These are phyloP conservation scores for Microdochium paspali DNA, from an alignment of 2,329 filamentous ascomycete species.

Conservation along the genomic window DNA sequence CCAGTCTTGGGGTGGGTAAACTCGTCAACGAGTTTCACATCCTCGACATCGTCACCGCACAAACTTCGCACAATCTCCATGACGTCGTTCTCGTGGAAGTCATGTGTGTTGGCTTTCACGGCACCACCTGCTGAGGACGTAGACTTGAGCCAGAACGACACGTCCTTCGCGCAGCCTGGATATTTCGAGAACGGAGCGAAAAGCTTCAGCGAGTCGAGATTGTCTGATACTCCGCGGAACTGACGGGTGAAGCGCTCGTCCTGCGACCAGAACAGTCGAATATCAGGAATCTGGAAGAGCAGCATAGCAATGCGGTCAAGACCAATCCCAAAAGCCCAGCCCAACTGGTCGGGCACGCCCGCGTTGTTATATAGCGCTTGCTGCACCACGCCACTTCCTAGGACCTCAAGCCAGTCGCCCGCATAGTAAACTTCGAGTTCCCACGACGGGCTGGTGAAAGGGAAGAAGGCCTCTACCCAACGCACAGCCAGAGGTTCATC, in stretches of 20 bases:
- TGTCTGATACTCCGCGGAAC: conserved; percentile 56
- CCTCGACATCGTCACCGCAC: conserved; percentile 77
- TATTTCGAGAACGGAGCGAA: conserved; percentile 89
- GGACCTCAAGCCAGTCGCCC: conserved; percentile 89
- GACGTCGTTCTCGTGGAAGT: conserved; percentile 89
- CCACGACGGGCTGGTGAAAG: conserved; percentile 92
- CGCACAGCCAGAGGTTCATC: conserved; percentile 74
- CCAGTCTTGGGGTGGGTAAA: conserved; percentile 84
- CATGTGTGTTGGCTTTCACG: conserved; percentile 24
- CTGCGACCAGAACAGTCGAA: conserved; percentile 88
- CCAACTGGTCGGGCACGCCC: conserved; percentile 63
- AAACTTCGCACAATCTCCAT: conserved; percentile 89
- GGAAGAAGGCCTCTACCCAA: conserved; percentile 97
- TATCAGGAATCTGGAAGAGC: conserved; percentile 91
- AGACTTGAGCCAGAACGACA: conserved; percentile 78
- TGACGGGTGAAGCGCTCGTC: conserved; percentile 81
- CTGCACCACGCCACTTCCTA: conserved; percentile 85
- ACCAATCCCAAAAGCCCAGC: conserved; percentile 94
- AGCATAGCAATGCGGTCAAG: conserved; percentile 96
- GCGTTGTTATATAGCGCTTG: conserved; percentile 75
- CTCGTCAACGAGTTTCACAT: conserved; percentile 74
- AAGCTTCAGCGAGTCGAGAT: conserved; percentile 39
- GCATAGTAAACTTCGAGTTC: conserved; percentile 94
- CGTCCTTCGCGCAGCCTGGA: conserved; percentile 82
- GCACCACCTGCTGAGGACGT: conserved; percentile 37